Evolutionary conservation across 2,329 filamentous ascomycete genomes (phyloP), one percentile per base, ranked within the genome.

Genomic region (Trichoderma endophyticum): DNA sequence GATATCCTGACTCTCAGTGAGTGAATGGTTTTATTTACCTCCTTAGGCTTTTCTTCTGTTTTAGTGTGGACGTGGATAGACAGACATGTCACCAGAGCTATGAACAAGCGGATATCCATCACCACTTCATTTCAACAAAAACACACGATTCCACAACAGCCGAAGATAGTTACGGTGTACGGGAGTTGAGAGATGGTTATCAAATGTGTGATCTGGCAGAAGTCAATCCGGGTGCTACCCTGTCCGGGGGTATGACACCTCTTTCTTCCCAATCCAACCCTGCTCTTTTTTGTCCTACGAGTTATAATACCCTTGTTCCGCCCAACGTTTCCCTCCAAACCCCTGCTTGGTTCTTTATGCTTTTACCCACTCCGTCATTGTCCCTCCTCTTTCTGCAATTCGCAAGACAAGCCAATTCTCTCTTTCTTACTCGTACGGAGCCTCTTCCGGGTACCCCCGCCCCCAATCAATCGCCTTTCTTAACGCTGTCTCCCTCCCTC

Each of bases 121-220:
- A 30, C 26, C 39, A 51, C 28, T 11, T 57, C 54, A 11, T 11
- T 6, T 28, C 8, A 51, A 24, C 21, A 51, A 51, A 51, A 24
- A 21, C 18, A 51, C 43, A 51, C 48, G 48, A 24, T 21, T 12
- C 48, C 48, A 24, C 48, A 54, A 21, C 43, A 54, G 48, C 48
- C 21, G 9, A 54, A 15, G 15, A 24, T 8, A 64, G 61, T 64
- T 64, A 64, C 61, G 39, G 61, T 64, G 61, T 64, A 64, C 48
- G 48, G 48, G 48, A 54, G 48, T 54, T 54, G 21, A 43, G 36
- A 39, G 36, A 64, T 51, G 61, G 21, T 26, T 32, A 30, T 43
- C 61, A 64, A 64, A 51, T 48, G 61, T 18, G 61, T 64, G 61
- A 64, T 64, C 18, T 64, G 61, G 61, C 61, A 43, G 26, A 64